phyloP scores from a whole-genome alignment of 2,329 filamentous ascomycete genomes.

The Diaporthe australafricana region DNA sequence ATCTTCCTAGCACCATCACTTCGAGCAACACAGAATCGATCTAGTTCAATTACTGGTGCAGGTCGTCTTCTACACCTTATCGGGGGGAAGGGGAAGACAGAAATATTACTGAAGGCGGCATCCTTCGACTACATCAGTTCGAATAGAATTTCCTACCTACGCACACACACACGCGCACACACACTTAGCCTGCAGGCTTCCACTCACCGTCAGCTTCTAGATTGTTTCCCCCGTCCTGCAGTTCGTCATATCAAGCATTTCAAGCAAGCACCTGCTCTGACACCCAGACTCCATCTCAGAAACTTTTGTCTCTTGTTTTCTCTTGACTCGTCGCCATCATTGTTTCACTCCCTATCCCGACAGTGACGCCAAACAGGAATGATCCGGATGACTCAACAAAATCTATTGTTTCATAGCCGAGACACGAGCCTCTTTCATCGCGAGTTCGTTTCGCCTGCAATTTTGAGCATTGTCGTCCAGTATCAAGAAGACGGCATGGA shows the following conservation, averaged over 20 bases:
- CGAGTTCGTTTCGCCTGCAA: conserved; percentile 1
- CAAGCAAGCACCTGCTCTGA: conserved; percentile 33
- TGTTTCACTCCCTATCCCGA: conserved; percentile 23
- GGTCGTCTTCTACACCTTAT: not conserved
- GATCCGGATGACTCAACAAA: conserved; percentile 30
- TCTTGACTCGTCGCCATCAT: conserved; percentile 30
- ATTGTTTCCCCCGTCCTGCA: conserved; percentile 23
- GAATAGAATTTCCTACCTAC: not conserved
- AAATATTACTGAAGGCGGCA: not conserved
- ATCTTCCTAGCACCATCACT: not conserved
- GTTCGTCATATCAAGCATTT: conserved; percentile 34
- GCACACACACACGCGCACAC: no score
- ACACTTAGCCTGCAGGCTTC: conserved; percentile 16
- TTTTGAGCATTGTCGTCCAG: not conserved
- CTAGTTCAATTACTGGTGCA: conserved; percentile 1
- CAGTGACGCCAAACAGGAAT: conserved; percentile 2
- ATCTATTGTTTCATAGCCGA: conserved; percentile 37
- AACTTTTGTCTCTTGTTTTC: conserved; percentile 24
- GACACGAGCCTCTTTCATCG: conserved; percentile 27
- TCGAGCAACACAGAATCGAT: not conserved
- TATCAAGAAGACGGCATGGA: conserved; percentile 11
- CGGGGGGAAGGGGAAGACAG: no score
- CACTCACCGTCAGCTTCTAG: conserved; percentile 29
- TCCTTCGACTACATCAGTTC: conserved; percentile 18
- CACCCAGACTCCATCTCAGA: not conserved